These are phyloP conservation scores for Chaetothyriales sp. DNA, from an alignment of 2,329 filamentous ascomycete species.

Conservation along the genomic window DNA sequence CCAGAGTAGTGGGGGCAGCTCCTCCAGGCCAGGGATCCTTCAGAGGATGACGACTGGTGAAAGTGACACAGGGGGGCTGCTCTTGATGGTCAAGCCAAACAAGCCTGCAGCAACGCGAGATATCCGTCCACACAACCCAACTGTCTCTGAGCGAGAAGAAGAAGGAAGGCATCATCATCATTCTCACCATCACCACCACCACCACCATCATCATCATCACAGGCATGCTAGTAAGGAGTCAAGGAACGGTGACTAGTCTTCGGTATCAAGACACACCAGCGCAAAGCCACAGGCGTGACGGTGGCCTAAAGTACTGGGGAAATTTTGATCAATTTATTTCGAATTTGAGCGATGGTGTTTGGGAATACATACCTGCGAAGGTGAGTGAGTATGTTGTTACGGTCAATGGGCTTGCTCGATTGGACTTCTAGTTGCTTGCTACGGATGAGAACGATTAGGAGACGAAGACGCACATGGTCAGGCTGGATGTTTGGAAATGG, in stretches of 20 bases:
- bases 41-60: constrained; percentile 26
- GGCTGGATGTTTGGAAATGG: too few relatives aligned
- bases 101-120: constrained; percentile 2
- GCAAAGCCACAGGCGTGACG: too few relatives aligned
- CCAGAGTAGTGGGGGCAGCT: constrained; percentile 7
- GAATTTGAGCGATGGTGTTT: neutral
- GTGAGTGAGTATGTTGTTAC: too few relatives aligned
- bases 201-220: constrained; percentile 4
- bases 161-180: constrained; percentile 2
- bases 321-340: neutral
- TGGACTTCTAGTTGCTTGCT: too few relatives aligned
- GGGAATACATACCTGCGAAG: neutral
- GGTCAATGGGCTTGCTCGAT: too few relatives aligned
- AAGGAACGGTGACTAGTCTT: neutral
- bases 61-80: constrained; percentile 27
- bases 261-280: too few relatives aligned
- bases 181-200: neutral
- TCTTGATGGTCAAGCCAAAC: constrained; percentile 24
- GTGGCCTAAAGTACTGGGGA: too few relatives aligned
- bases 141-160: neutral
- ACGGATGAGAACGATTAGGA: too few relatives aligned
- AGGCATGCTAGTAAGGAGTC: neutral
- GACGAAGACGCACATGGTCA: too few relatives aligned
- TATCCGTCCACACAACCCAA: neutral
- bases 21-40: constrained; percentile 7